Conservation (phyloP, 2,329 filamentous ascomycete species). For the Lasiodiplodia gonubiensis region DNA sequence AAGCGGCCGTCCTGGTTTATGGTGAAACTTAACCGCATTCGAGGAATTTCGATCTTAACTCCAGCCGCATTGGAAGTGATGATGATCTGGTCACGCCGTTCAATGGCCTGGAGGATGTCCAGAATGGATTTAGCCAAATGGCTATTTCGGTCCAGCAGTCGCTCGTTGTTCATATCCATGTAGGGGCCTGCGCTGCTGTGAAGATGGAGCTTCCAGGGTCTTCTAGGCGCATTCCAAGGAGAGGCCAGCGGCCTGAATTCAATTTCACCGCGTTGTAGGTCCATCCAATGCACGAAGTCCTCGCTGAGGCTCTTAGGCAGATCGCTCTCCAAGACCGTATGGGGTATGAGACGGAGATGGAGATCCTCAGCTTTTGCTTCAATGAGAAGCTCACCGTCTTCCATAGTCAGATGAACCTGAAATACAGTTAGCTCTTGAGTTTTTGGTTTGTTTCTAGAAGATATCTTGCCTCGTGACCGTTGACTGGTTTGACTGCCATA, state of each 20-base stretch:
- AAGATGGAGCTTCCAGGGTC: neutral
- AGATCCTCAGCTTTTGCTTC: slow-evolving; percentile 28
- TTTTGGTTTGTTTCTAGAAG: neutral
- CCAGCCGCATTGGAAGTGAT: neutral
- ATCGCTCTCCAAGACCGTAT: slow-evolving; percentile 33
- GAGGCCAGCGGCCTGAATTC: slow-evolving; percentile 42
- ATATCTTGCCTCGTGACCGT: neutral
- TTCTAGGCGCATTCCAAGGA: slow-evolving; percentile 34
- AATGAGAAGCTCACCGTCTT: slow-evolving; percentile 35
- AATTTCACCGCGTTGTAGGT: slow-evolving; percentile 30
- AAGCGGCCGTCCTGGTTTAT: slow-evolving; percentile 36
- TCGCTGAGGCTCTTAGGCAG: slow-evolving; percentile 43
- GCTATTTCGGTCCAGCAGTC: slow-evolving; percentile 3
- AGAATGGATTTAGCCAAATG: neutral
- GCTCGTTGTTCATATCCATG: slow-evolving; percentile 28
- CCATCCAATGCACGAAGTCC: slow-evolving; percentile 38
- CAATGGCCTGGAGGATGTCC: neutral
- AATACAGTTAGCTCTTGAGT: slow-evolving; percentile 24
- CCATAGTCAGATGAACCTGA: slow-evolving; percentile 48
- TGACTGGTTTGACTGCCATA: neutral
- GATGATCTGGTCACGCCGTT: neutral
- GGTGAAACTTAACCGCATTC: slow-evolving; percentile 56
- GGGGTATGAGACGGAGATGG: slow-evolving; percentile 45
- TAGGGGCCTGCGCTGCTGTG: neutral
- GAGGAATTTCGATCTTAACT: slow-evolving; percentile 50